These are phyloP conservation scores for Apiospora koreana DNA, from an alignment of 2,329 filamentous ascomycete species.

Conservation along the genomic window DNA sequence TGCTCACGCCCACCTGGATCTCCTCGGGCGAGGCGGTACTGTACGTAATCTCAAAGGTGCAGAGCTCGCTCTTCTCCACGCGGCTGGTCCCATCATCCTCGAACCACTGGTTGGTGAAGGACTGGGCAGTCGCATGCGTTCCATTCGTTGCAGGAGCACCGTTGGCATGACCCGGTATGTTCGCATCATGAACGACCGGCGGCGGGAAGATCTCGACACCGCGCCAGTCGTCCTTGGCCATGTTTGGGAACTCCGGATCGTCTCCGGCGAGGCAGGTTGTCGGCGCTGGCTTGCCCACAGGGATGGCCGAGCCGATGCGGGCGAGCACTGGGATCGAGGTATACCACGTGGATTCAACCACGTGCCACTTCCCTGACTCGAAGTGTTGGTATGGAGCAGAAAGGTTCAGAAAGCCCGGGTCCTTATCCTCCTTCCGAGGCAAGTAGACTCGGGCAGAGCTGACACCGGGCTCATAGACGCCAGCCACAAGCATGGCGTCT, in stretches of 20 bases:
- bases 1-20: conserved; percentile 22
- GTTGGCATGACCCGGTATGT: conserved; percentile 15
- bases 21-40: conserved; percentile 14
- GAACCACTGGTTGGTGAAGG: conserved; percentile 29
- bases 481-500: conserved; percentile 64
- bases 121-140: neutral
- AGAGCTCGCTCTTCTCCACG: conserved; percentile 26
- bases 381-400: conserved; percentile 62
- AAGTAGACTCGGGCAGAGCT: conserved; percentile 61
- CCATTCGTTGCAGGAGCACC: neutral
- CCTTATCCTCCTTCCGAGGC: conserved; percentile 44
- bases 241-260: conserved; percentile 37
- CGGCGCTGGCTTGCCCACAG: conserved; percentile 37
- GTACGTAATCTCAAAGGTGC: conserved; percentile 24
- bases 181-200: conserved; percentile 15
- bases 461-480: conserved; percentile 64
- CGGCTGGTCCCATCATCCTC: conserved; percentile 34
- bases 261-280: conserved; percentile 37
- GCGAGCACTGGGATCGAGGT: conserved; percentile 41
- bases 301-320: conserved; percentile 40
- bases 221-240: conserved; percentile 43
- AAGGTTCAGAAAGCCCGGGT: conserved; percentile 63
- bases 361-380: conserved; percentile 41
- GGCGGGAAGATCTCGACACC: conserved; percentile 46
- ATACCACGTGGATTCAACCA: conserved; percentile 43